phyloP scores from a whole-genome alignment of 208 protist species.

The Naegleria lovaniensis region DNA sequence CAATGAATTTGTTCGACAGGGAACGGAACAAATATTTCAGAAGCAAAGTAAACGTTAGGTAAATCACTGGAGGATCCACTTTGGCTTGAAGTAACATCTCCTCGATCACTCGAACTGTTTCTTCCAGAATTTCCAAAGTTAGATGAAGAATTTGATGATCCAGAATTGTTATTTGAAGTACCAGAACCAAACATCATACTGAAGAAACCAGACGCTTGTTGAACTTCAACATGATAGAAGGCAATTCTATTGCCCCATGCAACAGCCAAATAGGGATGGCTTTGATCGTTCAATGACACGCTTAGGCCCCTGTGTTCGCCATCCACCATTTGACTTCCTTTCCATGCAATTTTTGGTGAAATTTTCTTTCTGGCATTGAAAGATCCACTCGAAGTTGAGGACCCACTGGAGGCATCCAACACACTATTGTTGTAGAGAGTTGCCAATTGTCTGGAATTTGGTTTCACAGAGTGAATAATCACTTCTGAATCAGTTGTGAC shows the following conservation, averaged over 20 bases:
- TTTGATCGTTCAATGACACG: not conserved
- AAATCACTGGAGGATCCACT: not conserved
- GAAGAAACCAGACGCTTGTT: not conserved
- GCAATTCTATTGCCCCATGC: not conserved
- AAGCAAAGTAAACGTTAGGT: not conserved
- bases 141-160: not conserved
- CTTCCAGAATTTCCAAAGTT: not conserved
- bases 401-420: not conserved
- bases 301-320: not conserved
- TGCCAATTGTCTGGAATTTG: not conserved
- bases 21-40: not conserved
- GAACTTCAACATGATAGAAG: not conserved
- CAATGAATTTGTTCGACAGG: not conserved
- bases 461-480: not conserved
- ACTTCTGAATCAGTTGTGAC: not conserved
- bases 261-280: not conserved
- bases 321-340: not conserved
- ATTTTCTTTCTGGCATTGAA: not conserved
- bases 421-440: not conserved
- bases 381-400: not conserved
- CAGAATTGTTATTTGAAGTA: not conserved
- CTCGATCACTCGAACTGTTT: not conserved
- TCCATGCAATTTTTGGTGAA: not conserved
- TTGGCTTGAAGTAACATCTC: not conserved
- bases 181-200: not conserved